phyloP scores from a whole-genome alignment of 179 eudicot genomes.

The Beta lomatogona region DNA sequence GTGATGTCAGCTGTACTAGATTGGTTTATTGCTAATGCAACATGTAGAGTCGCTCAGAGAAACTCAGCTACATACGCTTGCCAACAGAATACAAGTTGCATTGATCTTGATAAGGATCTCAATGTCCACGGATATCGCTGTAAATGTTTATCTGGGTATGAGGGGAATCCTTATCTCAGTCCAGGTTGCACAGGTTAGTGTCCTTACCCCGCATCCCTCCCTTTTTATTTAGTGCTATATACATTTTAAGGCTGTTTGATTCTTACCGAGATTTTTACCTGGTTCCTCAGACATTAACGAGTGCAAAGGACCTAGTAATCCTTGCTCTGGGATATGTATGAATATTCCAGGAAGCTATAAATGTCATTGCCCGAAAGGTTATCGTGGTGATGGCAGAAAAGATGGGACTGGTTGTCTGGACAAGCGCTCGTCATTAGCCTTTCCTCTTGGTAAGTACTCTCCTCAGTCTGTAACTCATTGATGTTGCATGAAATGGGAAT shows the following conservation, averaged over 20 bases:
- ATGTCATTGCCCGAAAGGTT: slow-evolving; percentile 41
- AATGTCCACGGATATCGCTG: slow-evolving; percentile 37
- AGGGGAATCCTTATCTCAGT: slow-evolving; percentile 49
- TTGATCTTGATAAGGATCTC: slow-evolving; percentile 5
- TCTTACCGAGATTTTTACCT: not conserved
- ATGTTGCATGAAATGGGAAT: no score
- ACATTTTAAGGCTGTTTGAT: not conserved
- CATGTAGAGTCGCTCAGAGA: slow-evolving; percentile 28
- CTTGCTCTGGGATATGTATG: slow-evolving; percentile 38
- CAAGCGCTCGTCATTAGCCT: not conserved
- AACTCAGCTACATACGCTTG: slow-evolving; percentile 33
- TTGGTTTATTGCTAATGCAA: slow-evolving; percentile 35
- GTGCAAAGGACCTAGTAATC: slow-evolving; percentile 28
- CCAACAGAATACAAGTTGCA: slow-evolving; percentile 23
- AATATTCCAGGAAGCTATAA: slow-evolving; percentile 44
- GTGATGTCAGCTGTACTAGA: slow-evolving; percentile 36
- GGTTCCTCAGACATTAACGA: slow-evolving; percentile 42
- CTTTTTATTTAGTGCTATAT: not conserved
- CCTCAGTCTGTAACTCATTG: no score
- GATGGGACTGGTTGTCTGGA: slow-evolving; percentile 36
- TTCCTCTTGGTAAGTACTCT: slow-evolving; percentile 14
- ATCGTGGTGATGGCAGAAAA: slow-evolving; percentile 35
- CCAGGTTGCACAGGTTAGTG: slow-evolving; percentile 41
- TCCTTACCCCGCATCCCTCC: not conserved
- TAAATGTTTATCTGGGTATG: slow-evolving; percentile 34